These are phyloP conservation scores for Fraxinus sp. DNA, from an alignment of 305 asterid genomes.

Conservation along the genomic window DNA sequence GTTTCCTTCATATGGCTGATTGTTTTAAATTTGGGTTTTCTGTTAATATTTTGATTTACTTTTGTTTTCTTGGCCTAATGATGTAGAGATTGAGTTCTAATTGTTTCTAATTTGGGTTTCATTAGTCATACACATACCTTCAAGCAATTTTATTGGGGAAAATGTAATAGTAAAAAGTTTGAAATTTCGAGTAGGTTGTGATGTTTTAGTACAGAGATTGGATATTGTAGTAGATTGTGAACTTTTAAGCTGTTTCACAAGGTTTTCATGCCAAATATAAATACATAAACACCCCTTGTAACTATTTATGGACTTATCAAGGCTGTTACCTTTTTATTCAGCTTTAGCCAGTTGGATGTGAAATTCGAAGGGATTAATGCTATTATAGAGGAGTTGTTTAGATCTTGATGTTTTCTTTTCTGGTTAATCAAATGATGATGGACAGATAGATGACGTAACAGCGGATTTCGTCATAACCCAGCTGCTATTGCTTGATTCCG, in stretches of 20 bases:
- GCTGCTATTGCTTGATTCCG: constrained; percentile 78
- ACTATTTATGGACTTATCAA: neutral
- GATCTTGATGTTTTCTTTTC: constrained; percentile 9
- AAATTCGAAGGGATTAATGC: neutral
- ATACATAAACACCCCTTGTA: neutral
- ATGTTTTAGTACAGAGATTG: neutral
- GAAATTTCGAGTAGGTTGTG: neutral
- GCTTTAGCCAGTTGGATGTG: neutral
- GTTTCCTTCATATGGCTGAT: too few species aligned
- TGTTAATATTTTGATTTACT: neutral
- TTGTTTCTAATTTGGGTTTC: neutral
- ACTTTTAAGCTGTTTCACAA: neutral
- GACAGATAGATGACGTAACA: constrained; percentile 75
- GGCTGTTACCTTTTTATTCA: neutral
- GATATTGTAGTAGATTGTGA: neutral
- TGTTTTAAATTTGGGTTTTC: neutral
- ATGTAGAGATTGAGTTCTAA: neutral
- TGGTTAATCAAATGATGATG: constrained; percentile 24
- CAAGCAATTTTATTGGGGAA: neutral
- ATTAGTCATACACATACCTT: neutral
- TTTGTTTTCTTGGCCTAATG: neutral
- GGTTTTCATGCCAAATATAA: neutral
- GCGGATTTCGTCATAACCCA: constrained; percentile 85
- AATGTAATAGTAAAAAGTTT: neutral
- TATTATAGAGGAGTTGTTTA: neutral